phyloP scores from a whole-genome alignment of 169 alveolate genomes.

The Plasmodium relictum region DNA sequence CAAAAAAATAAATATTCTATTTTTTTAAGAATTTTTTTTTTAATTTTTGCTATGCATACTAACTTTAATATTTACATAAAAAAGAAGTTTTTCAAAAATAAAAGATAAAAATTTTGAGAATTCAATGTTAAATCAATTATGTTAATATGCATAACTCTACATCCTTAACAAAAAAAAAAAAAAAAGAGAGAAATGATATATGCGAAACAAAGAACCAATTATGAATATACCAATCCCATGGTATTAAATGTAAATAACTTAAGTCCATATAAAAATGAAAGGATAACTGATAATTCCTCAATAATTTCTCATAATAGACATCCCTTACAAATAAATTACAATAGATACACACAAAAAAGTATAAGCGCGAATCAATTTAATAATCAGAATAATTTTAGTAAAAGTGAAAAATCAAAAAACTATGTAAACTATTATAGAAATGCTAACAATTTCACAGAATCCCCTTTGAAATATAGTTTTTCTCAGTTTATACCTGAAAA shows the following conservation, averaged over 20 bases:
- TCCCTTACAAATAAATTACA: constrained; percentile 25
- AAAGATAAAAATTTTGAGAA: too few species aligned
- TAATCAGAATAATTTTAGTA: constrained; percentile 22
- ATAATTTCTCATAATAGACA: background rate
- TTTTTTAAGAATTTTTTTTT: too few species aligned
- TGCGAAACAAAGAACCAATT: constrained; percentile 5
- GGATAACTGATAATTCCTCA: background rate
- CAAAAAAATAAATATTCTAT: too few species aligned
- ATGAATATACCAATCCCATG: constrained; percentile 56
- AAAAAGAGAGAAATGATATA: too few species aligned
- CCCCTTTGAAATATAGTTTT: constrained; percentile 41
- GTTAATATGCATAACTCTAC: too few species aligned
- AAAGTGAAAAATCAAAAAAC: constrained; percentile 11
- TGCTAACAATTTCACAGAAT: background rate
- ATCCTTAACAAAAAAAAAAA: too few species aligned
- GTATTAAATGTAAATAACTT: constrained; percentile 36
- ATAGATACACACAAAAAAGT: constrained; percentile 1
- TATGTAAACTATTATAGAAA: constrained; percentile 8
- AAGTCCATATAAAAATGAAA: background rate
- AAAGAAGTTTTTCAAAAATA: too few species aligned
- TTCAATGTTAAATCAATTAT: too few species aligned
- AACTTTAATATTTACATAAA: too few species aligned
- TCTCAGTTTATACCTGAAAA: constrained; percentile 34
- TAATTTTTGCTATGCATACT: too few species aligned
- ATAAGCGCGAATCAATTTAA: background rate